Evolutionary conservation across 2,329 filamentous ascomycete genomes (phyloP), one percentile per base, ranked within the genome.

Genomic region (Venturia carpophila): DNA sequence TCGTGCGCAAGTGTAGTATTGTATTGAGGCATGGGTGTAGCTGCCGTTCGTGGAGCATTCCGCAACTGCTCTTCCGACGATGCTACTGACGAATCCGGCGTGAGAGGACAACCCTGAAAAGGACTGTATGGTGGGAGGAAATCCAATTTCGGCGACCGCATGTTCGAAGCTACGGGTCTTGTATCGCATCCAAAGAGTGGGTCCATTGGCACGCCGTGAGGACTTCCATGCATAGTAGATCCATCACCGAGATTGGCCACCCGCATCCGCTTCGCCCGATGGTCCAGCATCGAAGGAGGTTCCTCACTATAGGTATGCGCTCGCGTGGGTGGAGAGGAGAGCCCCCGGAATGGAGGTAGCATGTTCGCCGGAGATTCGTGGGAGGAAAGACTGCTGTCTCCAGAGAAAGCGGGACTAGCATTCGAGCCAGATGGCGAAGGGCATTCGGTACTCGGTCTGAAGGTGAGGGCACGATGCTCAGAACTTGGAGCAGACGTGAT

Each of bases 61-160:
- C 56, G 69, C 65, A 49, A 69, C 69, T n/a, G 69, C 15, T 76
- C 75, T 60, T 77, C 75, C 0, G 73, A 72, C 5, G 52, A 58
- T 37, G 71, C 73, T 64, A 72, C 71, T 70, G 73, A 75, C 62
- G 75, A 79, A 66, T 71, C 74, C 43, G 76, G 80, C 65, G 75
- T 83, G 70, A 76, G 77, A 68, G 75, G 78, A 66, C 75, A 74
- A 68, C 77, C 69, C 68, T 78, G 74, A 75, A 72, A 75, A n/a
- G 75, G 76, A 65, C 75, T 79, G 66, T 77, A 78, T 27, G 78
- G 72, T 45, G 24, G 15, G 5, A 56, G 52, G 42, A 64, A 42
- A 17, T 34, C 47, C 62, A 55, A 19, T 3, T 72, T 71, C 21
- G 78, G 77, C 42, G 78, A 78, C 55, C 71, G 72, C 45, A 76